phyloP scores from a whole-genome alignment of 2,329 filamentous ascomycete genomes.

The Stagonosporopsis chrysanthemi region DNA sequence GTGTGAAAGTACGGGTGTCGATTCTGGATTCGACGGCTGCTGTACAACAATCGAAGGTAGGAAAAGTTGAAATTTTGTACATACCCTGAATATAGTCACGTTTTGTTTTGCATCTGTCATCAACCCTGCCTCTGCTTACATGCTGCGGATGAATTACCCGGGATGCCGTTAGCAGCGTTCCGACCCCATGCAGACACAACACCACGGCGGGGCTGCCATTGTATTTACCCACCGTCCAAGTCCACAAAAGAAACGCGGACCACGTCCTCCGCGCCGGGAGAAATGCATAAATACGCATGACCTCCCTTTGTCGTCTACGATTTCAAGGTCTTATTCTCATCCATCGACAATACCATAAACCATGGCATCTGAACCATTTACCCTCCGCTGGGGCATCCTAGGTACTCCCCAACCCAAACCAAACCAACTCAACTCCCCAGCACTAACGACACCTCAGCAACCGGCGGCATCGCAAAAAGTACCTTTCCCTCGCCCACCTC shows the following conservation, averaged over 20 bases:
- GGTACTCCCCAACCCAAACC: slow-evolving; percentile 14
- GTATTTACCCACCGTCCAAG: background rate
- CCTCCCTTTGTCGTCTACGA: background rate
- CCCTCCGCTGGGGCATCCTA: slow-evolving; percentile 37
- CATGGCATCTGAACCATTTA: slow-evolving; percentile 31
- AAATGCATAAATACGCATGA: background rate
- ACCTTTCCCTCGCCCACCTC: background rate
- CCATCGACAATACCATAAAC: background rate
- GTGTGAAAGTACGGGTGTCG: background rate
- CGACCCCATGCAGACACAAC: slow-evolving; percentile 7
- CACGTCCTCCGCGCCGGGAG: background rate
- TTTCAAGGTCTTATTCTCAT: background rate
- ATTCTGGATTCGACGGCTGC: background rate
- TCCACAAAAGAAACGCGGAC: slow-evolving; percentile 8
- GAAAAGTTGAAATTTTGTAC: slow-evolving; percentile 14
- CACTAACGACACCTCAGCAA: slow-evolving; percentile 61
- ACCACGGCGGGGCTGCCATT: slow-evolving; percentile 4
- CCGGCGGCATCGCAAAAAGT: slow-evolving; percentile 44
- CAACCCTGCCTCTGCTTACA: background rate
- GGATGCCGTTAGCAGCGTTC: slow-evolving; percentile 16
- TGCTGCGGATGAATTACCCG: slow-evolving; percentile 16
- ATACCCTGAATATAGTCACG: slow-evolving; percentile 60
- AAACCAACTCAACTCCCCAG: background rate
- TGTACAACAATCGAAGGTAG: slow-evolving; percentile 46
- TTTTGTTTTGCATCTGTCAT: background rate